Base-by-base conservation (phyloP, 2,329 filamentous ascomycete species). In the Neoarthrinium moseri region DNA sequence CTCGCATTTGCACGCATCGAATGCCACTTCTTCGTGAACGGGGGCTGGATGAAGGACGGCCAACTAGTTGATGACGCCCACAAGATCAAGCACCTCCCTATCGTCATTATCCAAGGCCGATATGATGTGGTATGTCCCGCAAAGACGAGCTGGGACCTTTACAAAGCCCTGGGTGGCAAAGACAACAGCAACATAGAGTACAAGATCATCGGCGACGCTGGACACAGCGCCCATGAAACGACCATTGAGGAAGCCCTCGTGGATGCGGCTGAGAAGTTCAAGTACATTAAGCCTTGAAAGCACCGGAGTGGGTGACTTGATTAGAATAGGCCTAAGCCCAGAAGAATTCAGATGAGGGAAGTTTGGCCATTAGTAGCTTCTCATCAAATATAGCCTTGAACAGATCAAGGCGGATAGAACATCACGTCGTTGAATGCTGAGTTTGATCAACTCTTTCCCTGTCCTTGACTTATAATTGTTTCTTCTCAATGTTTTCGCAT, bases 81-180 rank as follows among this genome's bases (percentile, higher is more conserved):
- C 24, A 60, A 59, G 41, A 60, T 64, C 46, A 54, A 51, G 37
- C 56, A 60, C 44, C 44, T 62, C 4, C 55, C 60, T 4, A 62
- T 56, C 12, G 52, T 61, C 8, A 71, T 74, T 30, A 61, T 73
- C 12, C 70, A 74, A 49, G 71, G 71, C 1, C 61, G 71, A n/a
- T 71, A 72, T 42, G 71, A 73, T 54, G 55, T 73, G 12, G 65
- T 73, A 4, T 73, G 70, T 49, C 68, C 71, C 5, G 62, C 69
- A 3, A 62, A 65, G 45, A 69, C 67, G 15, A 67, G 67, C 15
- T 73, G 67, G 67, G 65, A 68, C 10, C 45, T 74, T 29, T 67
- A 72, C 42, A 62, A 71, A 45, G 63, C 62, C 5, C 61, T 67
- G 44, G 60, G 58, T 27, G 60, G 60, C 36, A 43, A 51, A 32